Conservation (phyloP, 2,329 filamentous ascomycete species). For the Nigrograna mackinnonii region DNA sequence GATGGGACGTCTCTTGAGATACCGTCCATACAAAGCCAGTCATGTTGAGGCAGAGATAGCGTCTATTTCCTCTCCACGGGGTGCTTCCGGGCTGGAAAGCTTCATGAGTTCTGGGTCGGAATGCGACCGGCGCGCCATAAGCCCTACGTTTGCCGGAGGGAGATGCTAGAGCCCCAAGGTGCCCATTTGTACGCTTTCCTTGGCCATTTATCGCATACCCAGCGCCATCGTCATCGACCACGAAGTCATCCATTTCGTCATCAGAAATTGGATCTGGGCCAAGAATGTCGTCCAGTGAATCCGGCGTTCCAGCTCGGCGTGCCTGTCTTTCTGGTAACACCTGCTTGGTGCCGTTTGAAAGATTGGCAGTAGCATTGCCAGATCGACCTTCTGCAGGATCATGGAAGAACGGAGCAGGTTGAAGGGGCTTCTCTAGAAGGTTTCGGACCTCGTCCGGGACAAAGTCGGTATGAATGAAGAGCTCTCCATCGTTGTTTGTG, state of each 20-base stretch:
- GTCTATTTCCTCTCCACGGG: conserved; percentile 91
- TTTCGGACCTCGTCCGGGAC: conserved; percentile 55
- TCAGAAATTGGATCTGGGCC: conserved; percentile 61
- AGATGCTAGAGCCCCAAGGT: conserved; percentile 49
- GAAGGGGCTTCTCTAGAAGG: conserved; percentile 57
- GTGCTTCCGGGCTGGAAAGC: conserved; percentile 94
- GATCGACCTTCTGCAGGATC: conserved; percentile 74
- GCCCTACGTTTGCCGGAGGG: conserved; percentile 55
- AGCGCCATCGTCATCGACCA: conserved; percentile 92
- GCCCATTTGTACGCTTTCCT: conserved; percentile 63
- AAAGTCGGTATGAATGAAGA: conserved; percentile 82
- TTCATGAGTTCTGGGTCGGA: conserved; percentile 73
- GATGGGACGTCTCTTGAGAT: conserved; percentile 82
- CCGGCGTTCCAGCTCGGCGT: conserved; percentile 63
- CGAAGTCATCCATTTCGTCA: conserved; percentile 72
- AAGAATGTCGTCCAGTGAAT: conserved; percentile 83
- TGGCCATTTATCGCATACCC: conserved; percentile 72
- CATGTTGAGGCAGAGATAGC: conserved; percentile 91
- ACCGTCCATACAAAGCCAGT: conserved; percentile 97
- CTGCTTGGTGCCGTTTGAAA: conserved; percentile 60
- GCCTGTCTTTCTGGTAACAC: conserved; percentile 54
- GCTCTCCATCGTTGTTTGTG: conserved; percentile 87
- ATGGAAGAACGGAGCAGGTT: conserved; percentile 84
- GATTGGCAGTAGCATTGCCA: conserved; percentile 63
- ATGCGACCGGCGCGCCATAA: conserved; percentile 47